Evolutionary conservation across 257 asterid genomes (phyloP).

Genomic region (Cruciata laevipes): DNA sequence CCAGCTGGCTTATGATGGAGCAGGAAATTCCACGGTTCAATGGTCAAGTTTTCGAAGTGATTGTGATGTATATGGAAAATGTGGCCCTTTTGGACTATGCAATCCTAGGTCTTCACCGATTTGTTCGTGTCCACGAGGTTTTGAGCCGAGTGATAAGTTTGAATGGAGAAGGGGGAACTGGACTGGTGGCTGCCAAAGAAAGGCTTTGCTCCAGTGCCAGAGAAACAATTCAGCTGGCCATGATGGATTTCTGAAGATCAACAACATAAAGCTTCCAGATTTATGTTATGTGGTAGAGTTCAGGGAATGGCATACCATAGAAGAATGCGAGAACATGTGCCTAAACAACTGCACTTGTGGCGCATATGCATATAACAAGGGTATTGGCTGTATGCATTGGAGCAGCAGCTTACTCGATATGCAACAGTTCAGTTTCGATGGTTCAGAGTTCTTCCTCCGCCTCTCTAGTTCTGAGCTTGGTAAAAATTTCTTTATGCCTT

Average conservation of each 20-base stretch:
- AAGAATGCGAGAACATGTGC: constrained; percentile 36
- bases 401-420: constrained; percentile 26
- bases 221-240: constrained; percentile 5
- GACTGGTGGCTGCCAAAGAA: constrained; percentile 46
- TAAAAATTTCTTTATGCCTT: constrained; percentile 13
- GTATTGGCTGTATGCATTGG: constrained; percentile 31
- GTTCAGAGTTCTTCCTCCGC: constrained; percentile 41
- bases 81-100: constrained; percentile 45
- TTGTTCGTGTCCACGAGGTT: constrained; percentile 47
- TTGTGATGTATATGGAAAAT: constrained; percentile 20
- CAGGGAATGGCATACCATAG: neutral
- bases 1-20: constrained; percentile 1
- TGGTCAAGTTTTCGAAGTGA: constrained; percentile 9
- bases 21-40: constrained; percentile 2
- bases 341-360: constrained; percentile 20
- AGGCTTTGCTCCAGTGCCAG: constrained; percentile 27
- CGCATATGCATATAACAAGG: constrained; percentile 19
- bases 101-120: constrained; percentile 24
- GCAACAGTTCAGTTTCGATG: constrained; percentile 30
- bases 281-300: constrained; percentile 23
- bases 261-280: constrained; percentile 35
- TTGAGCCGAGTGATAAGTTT: constrained; percentile 20
- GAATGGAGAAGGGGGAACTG: constrained; percentile 49
- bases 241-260: constrained; percentile 44
- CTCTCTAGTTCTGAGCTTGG: constrained; percentile 44